Percentiles rank a stretch among this genome's conserved stretches.
Conservation (phyloP, 179 eudicot genomes). For the Sideroxylon spinosum region DNA sequence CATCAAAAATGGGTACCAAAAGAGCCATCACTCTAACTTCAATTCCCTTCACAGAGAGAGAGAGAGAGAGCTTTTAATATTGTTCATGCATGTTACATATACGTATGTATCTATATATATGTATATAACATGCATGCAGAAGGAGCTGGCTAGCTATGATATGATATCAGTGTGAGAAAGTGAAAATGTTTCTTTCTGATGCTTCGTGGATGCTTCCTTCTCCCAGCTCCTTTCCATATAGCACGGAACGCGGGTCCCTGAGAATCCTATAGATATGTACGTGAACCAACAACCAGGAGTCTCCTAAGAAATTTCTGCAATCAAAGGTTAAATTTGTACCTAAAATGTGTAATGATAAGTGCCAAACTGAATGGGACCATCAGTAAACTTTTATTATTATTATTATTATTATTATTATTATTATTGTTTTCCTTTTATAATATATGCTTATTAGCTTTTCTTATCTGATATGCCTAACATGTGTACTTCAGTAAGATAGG, state of each 20-base stretch:
- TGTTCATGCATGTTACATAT: no score
- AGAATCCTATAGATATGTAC: neutral
- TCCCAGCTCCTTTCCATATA: neutral
- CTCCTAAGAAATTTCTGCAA: conserved; percentile 1
- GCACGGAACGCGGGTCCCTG: neutral
- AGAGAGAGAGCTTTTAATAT: no score
- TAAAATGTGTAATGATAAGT: no score
- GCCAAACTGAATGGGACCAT: no score
- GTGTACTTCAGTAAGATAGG: no score
- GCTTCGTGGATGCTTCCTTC: conserved; percentile 18
- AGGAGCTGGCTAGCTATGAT: neutral
- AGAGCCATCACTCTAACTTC: conserved; percentile 11
- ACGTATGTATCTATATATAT: neutral
- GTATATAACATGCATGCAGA: neutral
- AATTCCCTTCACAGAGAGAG: neutral
- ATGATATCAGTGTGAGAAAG: neutral
- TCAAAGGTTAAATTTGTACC: no score
- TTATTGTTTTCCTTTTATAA: no score
- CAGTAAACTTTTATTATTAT: no score
- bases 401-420: no score
- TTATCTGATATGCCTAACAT: no score
- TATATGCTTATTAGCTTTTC: no score
- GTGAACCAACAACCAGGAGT: neutral
- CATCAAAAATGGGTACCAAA: conserved; percentile 24
- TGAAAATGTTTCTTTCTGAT: neutral